Evolutionary conservation across 23 red algal species (phyloP).

Genomic region (Chondrus crispus): DNA sequence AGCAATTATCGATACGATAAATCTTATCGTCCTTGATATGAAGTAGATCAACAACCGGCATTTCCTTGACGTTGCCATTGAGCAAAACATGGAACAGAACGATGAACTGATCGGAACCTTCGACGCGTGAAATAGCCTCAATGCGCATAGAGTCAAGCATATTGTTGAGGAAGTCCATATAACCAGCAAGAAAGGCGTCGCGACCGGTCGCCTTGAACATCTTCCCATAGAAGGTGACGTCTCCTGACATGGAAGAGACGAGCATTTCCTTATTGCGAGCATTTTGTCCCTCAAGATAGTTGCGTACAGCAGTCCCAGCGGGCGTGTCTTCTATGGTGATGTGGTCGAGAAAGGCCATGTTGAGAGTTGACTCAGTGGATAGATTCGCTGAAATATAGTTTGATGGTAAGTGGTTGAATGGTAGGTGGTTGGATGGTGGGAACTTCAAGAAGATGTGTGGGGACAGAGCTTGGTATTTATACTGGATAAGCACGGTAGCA

Average conservation of each 20-base stretch:
- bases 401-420: too few relatives aligned
- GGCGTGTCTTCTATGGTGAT: too few relatives aligned
- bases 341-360: too few relatives aligned
- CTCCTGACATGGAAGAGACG: not conserved
- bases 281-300: not conserved
- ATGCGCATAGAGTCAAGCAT: not conserved
- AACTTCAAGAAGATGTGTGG: too few relatives aligned
- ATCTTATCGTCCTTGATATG: not conserved
- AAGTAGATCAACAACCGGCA: not conserved
- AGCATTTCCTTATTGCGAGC: not conserved
- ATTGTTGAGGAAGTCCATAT: not conserved
- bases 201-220: not conserved
- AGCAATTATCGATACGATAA: not conserved
- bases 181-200: not conserved
- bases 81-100: not conserved
- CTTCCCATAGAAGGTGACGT: not conserved
- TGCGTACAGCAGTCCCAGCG: not conserved
- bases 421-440: too few relatives aligned
- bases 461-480: too few relatives aligned
- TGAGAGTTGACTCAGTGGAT: too few relatives aligned
- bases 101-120: not conserved
- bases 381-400: too few relatives aligned
- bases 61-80: not conserved
- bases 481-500: too few relatives aligned
- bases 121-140: not conserved